These are phyloP conservation scores for Teunomyces funiuensis DNA, from an alignment of 805 yeast genomes.

Conservation along the genomic window DNA sequence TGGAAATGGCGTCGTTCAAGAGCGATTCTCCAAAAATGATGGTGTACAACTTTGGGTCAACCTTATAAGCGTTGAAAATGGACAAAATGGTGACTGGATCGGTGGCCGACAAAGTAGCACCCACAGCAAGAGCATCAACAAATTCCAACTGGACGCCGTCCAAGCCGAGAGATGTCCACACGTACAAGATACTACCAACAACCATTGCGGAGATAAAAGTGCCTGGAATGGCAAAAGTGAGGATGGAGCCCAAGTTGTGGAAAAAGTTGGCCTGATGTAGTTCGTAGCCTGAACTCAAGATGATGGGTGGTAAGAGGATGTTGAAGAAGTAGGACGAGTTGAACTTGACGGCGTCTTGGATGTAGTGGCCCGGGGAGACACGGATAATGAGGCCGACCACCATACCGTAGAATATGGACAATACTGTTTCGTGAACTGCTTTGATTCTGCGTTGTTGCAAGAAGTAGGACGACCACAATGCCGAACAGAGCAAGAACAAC, in stretches of 20 bases:
- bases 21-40: conserved; percentile 96
- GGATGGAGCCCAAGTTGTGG: conserved; percentile 83
- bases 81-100: conserved; percentile 97
- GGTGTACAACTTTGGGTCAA: conserved; percentile 95
- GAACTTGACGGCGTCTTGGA: conserved; percentile 95
- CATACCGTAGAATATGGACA: conserved; percentile 96
- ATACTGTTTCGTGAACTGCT: conserved; percentile 96
- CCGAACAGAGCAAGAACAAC: conserved; percentile 74
- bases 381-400: conserved; percentile 89
- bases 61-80: conserved; percentile 95
- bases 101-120: conserved; percentile 96
- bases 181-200: conserved; percentile 78
- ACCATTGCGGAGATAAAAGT: conserved; percentile 91
- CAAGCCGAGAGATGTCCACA: conserved; percentile 90
- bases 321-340: conserved; percentile 94
- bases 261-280: conserved; percentile 94
- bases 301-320: conserved; percentile 91
- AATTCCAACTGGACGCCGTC: conserved; percentile 87
- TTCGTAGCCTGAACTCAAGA: conserved; percentile 94
- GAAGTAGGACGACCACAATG: conserved; percentile 93
- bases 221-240: conserved; percentile 95
- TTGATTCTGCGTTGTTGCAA: conserved; percentile 87
- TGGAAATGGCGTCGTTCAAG: conserved; percentile 95
- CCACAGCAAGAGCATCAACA: conserved; percentile 96
- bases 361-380: conserved; percentile 92